phyloP scores from a whole-genome alignment of 2,329 filamentous ascomycete genomes.

The Phyllosticta citribraziliensis region DNA sequence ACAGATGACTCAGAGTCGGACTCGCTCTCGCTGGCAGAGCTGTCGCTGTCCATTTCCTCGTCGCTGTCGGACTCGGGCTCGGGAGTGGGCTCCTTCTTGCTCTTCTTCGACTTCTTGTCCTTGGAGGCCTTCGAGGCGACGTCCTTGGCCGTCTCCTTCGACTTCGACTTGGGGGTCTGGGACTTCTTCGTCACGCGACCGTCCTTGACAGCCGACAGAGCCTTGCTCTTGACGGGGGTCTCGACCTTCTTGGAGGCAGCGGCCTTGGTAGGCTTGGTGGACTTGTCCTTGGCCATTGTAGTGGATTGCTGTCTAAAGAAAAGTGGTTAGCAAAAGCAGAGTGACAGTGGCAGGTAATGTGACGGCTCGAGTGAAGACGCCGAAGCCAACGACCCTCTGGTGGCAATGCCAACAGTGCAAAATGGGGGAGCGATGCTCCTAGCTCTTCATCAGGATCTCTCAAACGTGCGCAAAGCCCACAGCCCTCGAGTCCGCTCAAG shows the following conservation, averaged over 20 bases:
- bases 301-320: slow-evolving; percentile 4
- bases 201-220: slow-evolving; percentile 50
- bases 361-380: slow-evolving; percentile 14
- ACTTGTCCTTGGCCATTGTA: slow-evolving; percentile 30
- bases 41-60: slow-evolving; percentile 23
- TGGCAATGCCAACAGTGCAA: slow-evolving; percentile 4
- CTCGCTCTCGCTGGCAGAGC: slow-evolving; percentile 23
- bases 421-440: slow-evolving; percentile 5
- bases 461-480: slow-evolving; percentile 33
- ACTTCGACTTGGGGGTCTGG: slow-evolving; percentile 55
- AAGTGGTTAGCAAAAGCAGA: slow-evolving; percentile 4
- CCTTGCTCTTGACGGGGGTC: slow-evolving; percentile 37
- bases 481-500: slow-evolving; percentile 34
- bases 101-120: slow-evolving; percentile 42
- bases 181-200: slow-evolving; percentile 58
- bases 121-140: slow-evolving; percentile 17
- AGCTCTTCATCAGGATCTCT: slow-evolving; percentile 19
- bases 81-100: slow-evolving; percentile 38
- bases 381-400: slow-evolving; percentile 8
- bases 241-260: slow-evolving; percentile 46
- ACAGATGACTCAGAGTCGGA: slow-evolving; percentile 24
- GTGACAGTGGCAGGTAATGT: background rate
- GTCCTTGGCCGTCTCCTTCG: slow-evolving; percentile 56
- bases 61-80: slow-evolving; percentile 29
- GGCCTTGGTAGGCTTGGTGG: slow-evolving; percentile 35